Evolutionary conservation across 208 protist genomes (phyloP).

Genomic region (Leishmania gerbilli): DNA sequence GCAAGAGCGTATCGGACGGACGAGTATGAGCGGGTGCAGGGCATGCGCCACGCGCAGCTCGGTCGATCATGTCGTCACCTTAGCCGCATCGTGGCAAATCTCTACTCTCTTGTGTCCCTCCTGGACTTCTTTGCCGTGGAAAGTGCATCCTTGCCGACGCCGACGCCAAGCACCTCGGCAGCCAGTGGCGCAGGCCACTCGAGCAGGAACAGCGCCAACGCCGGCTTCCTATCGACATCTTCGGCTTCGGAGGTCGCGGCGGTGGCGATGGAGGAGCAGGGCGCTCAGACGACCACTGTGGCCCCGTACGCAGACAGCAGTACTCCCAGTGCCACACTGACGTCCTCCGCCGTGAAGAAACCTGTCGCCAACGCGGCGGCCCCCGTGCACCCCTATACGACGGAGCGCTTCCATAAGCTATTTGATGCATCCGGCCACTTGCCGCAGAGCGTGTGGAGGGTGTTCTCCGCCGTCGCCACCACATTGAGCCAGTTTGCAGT

Average conservation of each 20-base stretch:
- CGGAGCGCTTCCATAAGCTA: conserved; percentile 22
- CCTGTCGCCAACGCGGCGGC: neutral
- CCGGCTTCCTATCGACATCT: neutral
- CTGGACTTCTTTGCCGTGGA: conserved; percentile 34
- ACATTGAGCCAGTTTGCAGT: conserved; percentile 25
- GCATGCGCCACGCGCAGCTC: neutral
- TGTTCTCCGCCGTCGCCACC: conserved; percentile 13
- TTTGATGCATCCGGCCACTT: conserved; percentile 13
- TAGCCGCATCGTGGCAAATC: conserved; percentile 18
- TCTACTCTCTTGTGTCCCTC: conserved; percentile 32
- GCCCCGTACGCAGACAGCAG: neutral
- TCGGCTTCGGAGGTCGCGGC: neutral
- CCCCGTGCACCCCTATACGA: conserved; percentile 21
- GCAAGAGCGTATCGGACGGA: neutral
- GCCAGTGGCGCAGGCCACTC: neutral
- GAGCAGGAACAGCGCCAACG: too few species aligned
- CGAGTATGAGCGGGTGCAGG: neutral
- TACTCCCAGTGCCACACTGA: neutral
- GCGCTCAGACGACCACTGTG: neutral
- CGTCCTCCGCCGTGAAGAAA: neutral
- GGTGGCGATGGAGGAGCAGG: neutral
- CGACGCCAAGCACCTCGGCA: neutral
- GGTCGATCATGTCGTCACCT: conserved; percentile 11
- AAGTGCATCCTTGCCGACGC: neutral
- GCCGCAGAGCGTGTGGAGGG: conserved; percentile 17